These are phyloP conservation scores for Aspergillus biplanus DNA, from an alignment of 495 filamentous ascomycete genomes.

Conservation along the genomic window DNA sequence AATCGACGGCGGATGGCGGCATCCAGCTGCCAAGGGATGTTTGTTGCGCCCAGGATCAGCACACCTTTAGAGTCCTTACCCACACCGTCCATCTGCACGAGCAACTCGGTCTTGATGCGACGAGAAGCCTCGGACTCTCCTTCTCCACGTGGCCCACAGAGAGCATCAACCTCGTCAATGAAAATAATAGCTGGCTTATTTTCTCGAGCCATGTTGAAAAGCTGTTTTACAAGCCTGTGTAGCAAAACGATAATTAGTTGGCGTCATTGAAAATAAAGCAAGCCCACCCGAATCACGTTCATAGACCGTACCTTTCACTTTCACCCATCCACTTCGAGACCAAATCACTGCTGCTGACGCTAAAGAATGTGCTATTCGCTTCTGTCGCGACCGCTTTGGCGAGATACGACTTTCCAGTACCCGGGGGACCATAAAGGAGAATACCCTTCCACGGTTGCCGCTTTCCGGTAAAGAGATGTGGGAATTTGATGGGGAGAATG, in stretches of 20 bases:
- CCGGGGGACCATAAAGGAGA: slow-evolving; percentile 92
- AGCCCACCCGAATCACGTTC: slow-evolving; percentile 9
- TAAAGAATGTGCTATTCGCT: slow-evolving; percentile 99
- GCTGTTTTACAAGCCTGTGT: slow-evolving; percentile 86
- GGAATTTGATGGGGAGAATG: slow-evolving; percentile 96
- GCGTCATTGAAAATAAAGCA: background rate
- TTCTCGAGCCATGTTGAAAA: slow-evolving; percentile 97
- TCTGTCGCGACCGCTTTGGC: slow-evolving; percentile 98
- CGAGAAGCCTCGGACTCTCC: slow-evolving; percentile 96
- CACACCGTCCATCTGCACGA: slow-evolving; percentile 99
- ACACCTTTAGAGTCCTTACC: slow-evolving; percentile 93
- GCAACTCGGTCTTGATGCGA: slow-evolving; percentile 96
- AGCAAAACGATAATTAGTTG: slow-evolving; percentile 1
- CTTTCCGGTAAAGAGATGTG: slow-evolving; percentile 95
- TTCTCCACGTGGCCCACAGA: slow-evolving; percentile 95
- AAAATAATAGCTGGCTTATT: slow-evolving; percentile 99
- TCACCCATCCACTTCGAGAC: slow-evolving; percentile 99
- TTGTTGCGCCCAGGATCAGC: slow-evolving; percentile 93
- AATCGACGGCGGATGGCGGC: slow-evolving; percentile 97
- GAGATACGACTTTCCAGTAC: slow-evolving; percentile 95
- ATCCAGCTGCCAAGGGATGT: slow-evolving; percentile 99
- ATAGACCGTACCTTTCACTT: slow-evolving; percentile 76
- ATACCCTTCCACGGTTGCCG: slow-evolving; percentile 98
- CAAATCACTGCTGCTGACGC: slow-evolving; percentile 93
- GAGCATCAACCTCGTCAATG: slow-evolving; percentile 97